Base-by-base conservation (phyloP, 257 asterid genomes). In the Knoxia roxburghii region DNA sequence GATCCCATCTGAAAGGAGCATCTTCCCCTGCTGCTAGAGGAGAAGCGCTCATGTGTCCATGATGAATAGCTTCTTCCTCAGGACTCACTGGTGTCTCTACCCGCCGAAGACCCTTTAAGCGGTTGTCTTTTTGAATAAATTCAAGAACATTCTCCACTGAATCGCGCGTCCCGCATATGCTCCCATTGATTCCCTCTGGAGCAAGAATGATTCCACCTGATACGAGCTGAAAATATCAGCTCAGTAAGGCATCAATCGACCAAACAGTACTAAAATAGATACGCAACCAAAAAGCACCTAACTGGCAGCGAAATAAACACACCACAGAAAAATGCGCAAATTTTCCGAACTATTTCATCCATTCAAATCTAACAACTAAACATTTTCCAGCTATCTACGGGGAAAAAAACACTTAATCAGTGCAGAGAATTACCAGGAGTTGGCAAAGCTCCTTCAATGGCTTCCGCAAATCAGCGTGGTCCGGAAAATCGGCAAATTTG, bases 151-250 rank as follows among this genome's bases (percentile, higher is more conserved):
- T 78, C 72, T 88, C 96, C 41, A 94, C 93, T 2, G 87, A 80
- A 75, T 80, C 73, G 65, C 87, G 82, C 40, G 77, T 83, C 49
- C 99, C 96, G 73, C 97, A 94, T 77, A 94, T 74, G 80, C 96
- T 94, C 41, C 99, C 98, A 39, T 94, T 94, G 77, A 94, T 90
- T 69, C 99, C 97, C 86, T 94, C 96, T 56, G 96, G 93, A 52
- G 99, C 99, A 59, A 94, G 97, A 71, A 94, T 90, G 58, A 94
- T 88, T 49, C 99, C 99, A 69, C 99, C 99, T 85, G 97, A 93
- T 77, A 93, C 96, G 70, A 87, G 86, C 97, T 94, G 97, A 76
- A 76, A 75, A 61, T 72, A 86, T 84, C 90, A 80, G 90, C 89
- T 91, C 71, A 76, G 95, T 84, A 78, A 88, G 88, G 89, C 71